These are phyloP conservation scores for Oryza nivara DNA, from an alignment of 176 grass and related monocot genomes.

Conservation along the genomic window DNA sequence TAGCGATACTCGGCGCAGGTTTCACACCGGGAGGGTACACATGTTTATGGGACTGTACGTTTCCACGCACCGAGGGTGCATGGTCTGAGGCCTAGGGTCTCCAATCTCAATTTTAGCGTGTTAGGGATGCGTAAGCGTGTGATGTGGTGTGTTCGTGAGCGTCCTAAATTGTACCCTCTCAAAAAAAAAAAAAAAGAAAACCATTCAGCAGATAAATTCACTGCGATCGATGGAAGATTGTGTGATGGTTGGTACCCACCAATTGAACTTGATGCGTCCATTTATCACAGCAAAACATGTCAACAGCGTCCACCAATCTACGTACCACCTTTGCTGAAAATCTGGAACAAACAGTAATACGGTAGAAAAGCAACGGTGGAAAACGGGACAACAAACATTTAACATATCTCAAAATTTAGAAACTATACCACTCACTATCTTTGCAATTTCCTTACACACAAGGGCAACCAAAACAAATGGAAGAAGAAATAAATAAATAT, in stretches of 20 bases:
- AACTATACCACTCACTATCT: constrained; percentile 66
- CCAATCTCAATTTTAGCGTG: no score
- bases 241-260: not conserved
- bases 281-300: no score
- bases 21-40: no score
- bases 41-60: no score
- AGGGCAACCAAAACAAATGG: constrained; percentile 20
- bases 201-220: not conserved
- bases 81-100: no score
- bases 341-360: not conserved
- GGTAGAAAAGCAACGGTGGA: not conserved
- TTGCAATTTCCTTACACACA: constrained; percentile 61
- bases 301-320: not conserved
- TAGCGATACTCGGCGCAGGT: no score
- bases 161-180: no score
- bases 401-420: constrained; percentile 34
- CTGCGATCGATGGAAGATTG: not conserved
- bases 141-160: no score
- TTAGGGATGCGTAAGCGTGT: no score
- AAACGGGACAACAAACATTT: not conserved
- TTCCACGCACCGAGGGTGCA: no score
- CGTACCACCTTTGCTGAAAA: not conserved
- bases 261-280: no score
- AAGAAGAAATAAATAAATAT: constrained; percentile 53
- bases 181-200: no score